These are phyloP conservation scores for Actinomucor elegans DNA, from an alignment of 371 early-diverging fungal species.

Conservation along the genomic window DNA sequence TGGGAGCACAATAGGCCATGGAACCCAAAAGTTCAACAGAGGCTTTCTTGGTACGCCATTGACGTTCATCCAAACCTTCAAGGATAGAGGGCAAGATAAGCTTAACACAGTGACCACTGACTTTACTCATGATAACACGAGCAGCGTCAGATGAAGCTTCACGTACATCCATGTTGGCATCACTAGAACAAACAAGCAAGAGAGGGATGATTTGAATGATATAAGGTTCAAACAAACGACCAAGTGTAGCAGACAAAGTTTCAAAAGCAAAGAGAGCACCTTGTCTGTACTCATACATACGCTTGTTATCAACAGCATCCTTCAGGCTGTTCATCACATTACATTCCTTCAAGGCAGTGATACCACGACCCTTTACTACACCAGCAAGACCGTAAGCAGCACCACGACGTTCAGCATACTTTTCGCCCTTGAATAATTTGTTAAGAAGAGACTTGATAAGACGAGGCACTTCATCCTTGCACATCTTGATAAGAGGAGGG, in stretches of 20 bases:
- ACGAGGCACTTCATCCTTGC: conserved; percentile 61
- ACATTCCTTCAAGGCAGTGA: conserved; percentile 82
- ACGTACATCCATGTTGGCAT: conserved; percentile 83
- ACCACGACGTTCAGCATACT: conserved; percentile 91
- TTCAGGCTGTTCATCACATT: conserved; percentile 80
- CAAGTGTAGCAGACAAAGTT: conserved; percentile 80
- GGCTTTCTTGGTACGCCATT: conserved; percentile 97
- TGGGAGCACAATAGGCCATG: conserved; percentile 97
- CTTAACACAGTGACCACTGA: conserved; percentile 96
- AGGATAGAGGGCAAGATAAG: conserved; percentile 90
- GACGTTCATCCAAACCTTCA: conserved; percentile 82
- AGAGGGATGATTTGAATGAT: conserved; percentile 90
- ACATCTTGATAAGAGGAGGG: conserved; percentile 85
- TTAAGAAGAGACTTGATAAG: conserved; percentile 71
- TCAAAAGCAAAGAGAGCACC: conserved; percentile 96
- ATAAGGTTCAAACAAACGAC: conserved; percentile 97
- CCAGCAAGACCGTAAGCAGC: conserved; percentile 98
- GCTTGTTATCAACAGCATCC: conserved; percentile 82
- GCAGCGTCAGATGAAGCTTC: conserved; percentile 90
- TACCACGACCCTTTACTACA: conserved; percentile 91
- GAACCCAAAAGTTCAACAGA: conserved; percentile 93
- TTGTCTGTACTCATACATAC: conserved; percentile 74
- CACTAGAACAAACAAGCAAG: conserved; percentile 88
- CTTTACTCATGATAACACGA: conserved; percentile 94
- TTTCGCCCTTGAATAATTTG: conserved; percentile 67